Evolutionary conservation across 495 filamentous ascomycete species (phyloP).

Genomic region (Chaetomium tenue): DNA sequence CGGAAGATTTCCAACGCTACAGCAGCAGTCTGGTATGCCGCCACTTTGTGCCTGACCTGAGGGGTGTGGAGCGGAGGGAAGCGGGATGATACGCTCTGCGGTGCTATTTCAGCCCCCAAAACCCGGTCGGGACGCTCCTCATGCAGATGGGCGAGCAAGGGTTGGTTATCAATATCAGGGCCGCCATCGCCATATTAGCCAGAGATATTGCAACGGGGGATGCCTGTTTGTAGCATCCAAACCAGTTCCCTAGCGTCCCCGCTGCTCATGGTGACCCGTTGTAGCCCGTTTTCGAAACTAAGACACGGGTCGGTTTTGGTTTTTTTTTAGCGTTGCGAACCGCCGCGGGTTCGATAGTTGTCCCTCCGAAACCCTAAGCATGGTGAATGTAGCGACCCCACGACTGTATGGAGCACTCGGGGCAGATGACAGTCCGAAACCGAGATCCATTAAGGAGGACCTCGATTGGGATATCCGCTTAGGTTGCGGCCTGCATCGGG

Average conservation of each 20-base stretch:
- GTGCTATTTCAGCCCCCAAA: constrained; percentile 28
- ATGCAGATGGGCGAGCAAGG: constrained; percentile 14
- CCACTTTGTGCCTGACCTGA: constrained; percentile 10
- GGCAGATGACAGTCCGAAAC: constrained; percentile 15
- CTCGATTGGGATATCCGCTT: background rate
- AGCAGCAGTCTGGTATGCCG: background rate
- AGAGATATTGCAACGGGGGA: constrained; percentile 26
- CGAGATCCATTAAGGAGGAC: constrained; percentile 16
- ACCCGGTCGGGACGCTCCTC: constrained; percentile 27
- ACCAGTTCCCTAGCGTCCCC: constrained; percentile 8
- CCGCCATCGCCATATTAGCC: constrained; percentile 28
- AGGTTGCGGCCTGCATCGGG: background rate
- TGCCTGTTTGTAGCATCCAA: constrained; percentile 2
- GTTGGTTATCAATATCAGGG: constrained; percentile 22
- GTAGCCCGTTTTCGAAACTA: constrained; percentile 16
- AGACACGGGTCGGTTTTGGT: constrained; percentile 20
- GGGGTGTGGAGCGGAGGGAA: constrained; percentile 12
- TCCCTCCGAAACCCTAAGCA: constrained; percentile 20
- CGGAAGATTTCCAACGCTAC: constrained; percentile 24
- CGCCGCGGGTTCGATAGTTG: constrained; percentile 3
- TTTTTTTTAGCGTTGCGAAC: background rate
- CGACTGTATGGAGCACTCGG: constrained; percentile 20
- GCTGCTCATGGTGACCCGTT: constrained; percentile 16
- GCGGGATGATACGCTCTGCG: constrained; percentile 28
- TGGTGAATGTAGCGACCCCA: constrained; percentile 7